Conservation (phyloP, 176 grass and related monocot species). For the Rhynchospora tenuis region DNA sequence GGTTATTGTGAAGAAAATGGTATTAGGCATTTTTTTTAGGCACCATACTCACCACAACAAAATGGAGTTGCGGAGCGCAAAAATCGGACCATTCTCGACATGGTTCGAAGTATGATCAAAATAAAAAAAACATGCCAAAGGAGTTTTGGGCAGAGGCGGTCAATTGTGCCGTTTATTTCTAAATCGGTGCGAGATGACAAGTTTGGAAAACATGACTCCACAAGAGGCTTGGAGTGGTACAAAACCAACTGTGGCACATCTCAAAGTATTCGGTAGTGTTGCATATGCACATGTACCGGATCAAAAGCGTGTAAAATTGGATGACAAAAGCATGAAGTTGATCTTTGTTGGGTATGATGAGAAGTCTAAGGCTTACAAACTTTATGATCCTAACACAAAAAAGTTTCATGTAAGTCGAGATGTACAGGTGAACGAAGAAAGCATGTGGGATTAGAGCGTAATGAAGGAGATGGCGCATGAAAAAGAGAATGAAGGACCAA, state of each 20-base stretch:
- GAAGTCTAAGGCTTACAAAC: no score
- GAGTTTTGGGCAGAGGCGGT: constrained; percentile 4
- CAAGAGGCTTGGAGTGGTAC: not conserved
- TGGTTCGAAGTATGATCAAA: not conserved
- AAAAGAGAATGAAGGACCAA: not conserved
- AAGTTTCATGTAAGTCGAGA: no score
- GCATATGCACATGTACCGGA: no score
- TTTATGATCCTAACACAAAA: no score
- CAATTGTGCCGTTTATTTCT: not conserved
- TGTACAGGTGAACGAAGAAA: not conserved
- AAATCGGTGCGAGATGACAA: not conserved
- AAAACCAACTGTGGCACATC: no score
- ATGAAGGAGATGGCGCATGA: no score
- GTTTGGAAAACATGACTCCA: not conserved
- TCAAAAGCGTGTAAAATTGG: no score
- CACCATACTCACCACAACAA: constrained; percentile 16
- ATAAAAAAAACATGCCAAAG: not conserved
- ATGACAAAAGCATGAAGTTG: no score
- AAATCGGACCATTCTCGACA: not conserved
- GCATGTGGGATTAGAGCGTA: not conserved
- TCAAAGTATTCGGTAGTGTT: no score
- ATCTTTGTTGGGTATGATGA: no score
- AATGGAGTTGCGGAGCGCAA: constrained; percentile 3
- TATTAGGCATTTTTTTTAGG: not conserved
- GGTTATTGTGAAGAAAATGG: not conserved